Conservation (phyloP, 768 basidiomycete species). For the Crepidotus variabilis region DNA sequence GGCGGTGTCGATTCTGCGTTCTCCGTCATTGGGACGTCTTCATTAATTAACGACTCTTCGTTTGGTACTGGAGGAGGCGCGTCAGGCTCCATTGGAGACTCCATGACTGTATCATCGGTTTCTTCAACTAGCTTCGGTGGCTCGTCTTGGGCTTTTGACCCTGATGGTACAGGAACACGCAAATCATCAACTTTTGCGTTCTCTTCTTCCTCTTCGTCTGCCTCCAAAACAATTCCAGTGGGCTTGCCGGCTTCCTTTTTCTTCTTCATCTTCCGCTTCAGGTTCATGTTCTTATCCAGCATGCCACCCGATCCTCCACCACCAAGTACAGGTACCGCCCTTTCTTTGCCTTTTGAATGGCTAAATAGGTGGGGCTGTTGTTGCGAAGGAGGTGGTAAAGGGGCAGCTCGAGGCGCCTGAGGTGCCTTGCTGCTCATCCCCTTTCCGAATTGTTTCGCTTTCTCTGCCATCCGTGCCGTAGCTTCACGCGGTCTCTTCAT, state of each 20-base stretch:
- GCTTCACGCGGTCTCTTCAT: slow-evolving; percentile 25
- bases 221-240: slow-evolving; percentile 19
- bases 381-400: not conserved
- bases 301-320: not conserved
- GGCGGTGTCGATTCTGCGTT: too few relatives aligned
- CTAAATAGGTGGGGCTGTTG: not conserved
- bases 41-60: not conserved
- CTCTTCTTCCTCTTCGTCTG: slow-evolving; percentile 26
- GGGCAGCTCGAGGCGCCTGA: not conserved
- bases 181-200: slow-evolving; percentile 9
- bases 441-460: slow-evolving; percentile 22
- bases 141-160: not conserved
- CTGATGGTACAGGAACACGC: not conserved
- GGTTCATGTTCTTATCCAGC: not conserved
- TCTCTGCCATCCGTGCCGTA: slow-evolving; percentile 15
- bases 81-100: not conserved
- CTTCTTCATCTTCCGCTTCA: slow-evolving; percentile 23
- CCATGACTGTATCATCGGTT: not conserved
- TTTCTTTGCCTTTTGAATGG: slow-evolving; percentile 5
- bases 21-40: not conserved
- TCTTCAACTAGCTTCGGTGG: not conserved
- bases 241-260: slow-evolving; percentile 33
- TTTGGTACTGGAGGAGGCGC: not conserved
- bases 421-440: slow-evolving; percentile 7
- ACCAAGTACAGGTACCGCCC: not conserved